Base-by-base conservation (phyloP, 228 moss, liverwort and hornwort genomes). In the Sphagnum fallax region DNA sequence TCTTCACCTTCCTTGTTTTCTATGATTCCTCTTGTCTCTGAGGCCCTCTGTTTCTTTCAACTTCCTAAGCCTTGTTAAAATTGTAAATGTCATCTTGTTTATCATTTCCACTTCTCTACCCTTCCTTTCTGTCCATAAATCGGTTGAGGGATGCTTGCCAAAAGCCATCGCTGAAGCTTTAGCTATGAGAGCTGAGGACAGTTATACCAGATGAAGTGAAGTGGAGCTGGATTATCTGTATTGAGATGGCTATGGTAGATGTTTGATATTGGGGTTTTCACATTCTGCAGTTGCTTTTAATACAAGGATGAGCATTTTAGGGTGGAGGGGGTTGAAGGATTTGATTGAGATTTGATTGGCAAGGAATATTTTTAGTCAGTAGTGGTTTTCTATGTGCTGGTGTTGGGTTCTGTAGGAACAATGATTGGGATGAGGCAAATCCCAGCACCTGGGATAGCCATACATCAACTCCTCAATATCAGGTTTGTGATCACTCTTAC, bases 351-450 rank as follows among this genome's bases (percentile, higher is more conserved):
- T 32, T 32, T 32, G 32, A 32, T 32, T 32, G 32, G 32, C 32
- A 32, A 32, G 32, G 2, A 32, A 32, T 32, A 32, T 32, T 2
- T 32, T 32, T 32, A 32, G 32, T 32, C 32, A 32, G 32, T 32
- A 32, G 2, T 32, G 32, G 32, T 32, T 32, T 32, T 32, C 32
- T 32, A 32, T 32, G 9, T 3, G 55, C 1, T 55, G 9, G 2
- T 16, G 63, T 16, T 64, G 63, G 16, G 47, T 64, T 52, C 48
- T 61, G 65, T 74, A 95, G 95, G 89, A 77, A 83, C 70, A 93
- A 77, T 75, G 73, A 66, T n/a, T 98, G 91, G 93, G 98, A 98
- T 69, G 89, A 94, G 77, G 90, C 90, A 60, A 89, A 94, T 75
- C 98, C 94, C 16, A 89, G 89, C 77, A 98, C 98, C 58, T 98